A percentile compares a stretch with the other conserved stretches of the same genome.
Evolutionary conservation across 2,329 filamentous ascomycete species (phyloP).

Genomic region (Talaromyces amestolkiae): DNA sequence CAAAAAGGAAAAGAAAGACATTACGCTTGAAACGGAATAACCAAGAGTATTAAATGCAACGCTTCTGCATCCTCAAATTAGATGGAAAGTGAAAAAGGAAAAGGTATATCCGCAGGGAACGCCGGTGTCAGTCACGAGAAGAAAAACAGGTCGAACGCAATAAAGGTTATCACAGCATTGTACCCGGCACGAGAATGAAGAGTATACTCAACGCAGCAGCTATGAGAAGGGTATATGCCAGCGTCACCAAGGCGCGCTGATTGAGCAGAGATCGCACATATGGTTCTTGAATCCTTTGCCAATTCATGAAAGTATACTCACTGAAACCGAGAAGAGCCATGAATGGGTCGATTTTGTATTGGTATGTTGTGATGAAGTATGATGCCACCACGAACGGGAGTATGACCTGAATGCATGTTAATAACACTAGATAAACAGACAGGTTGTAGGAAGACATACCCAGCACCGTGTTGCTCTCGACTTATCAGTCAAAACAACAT

Average conservation of each 20-base stretch:
- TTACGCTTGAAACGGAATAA: not conserved
- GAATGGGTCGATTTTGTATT: conserved; percentile 91
- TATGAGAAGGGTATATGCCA: conserved; percentile 70
- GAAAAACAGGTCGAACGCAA: not conserved
- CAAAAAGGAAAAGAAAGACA: not conserved
- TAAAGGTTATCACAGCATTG: conserved; percentile 19
- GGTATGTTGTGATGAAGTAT: conserved; percentile 85
- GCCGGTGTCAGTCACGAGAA: conserved; percentile 6
- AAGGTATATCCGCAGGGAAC: conserved; percentile 18
- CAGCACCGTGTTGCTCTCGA: conserved; percentile 73
- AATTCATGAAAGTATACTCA: conserved; percentile 95
- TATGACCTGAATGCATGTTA: conserved; percentile 57
- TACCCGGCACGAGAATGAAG: conserved; percentile 94
- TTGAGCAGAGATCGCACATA: conserved; percentile 84
- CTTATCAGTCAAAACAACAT: conserved; percentile 86
- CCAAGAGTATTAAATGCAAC: conserved; percentile 13
- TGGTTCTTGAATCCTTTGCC: conserved; percentile 81
- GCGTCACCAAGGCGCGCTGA: conserved; percentile 77
- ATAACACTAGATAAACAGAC: conserved; percentile 16
- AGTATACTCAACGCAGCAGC: conserved; percentile 81
- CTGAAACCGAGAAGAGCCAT: conserved; percentile 86
- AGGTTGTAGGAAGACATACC: conserved; percentile 55
- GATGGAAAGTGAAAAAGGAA: not conserved
- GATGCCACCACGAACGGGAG: conserved; percentile 88
- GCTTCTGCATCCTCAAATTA: conserved; percentile 1